Conservation (phyloP, 169 alveolate species). For the Eimeria falciformis region DNA sequence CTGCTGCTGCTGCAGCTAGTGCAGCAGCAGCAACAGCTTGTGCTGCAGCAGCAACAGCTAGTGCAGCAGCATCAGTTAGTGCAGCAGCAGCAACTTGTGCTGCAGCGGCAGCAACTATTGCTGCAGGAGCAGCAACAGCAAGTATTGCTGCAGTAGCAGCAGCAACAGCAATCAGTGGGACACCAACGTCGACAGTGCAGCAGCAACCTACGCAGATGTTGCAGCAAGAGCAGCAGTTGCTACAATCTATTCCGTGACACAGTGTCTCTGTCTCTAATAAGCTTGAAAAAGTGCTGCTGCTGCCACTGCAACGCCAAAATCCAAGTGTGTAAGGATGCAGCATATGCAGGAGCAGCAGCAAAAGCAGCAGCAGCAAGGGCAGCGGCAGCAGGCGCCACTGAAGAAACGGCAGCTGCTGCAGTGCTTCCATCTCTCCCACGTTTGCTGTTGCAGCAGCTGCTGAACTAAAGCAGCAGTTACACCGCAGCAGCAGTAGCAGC, state of each 20-base stretch:
- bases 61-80: slow-evolving; percentile 5
- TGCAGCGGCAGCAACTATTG: slow-evolving; percentile 6
- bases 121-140: not conserved
- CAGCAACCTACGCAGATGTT: not conserved
- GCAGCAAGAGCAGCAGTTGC: slow-evolving; percentile 7
- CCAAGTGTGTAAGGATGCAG: too few relatives aligned
- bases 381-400: slow-evolving; percentile 29
- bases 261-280: too few relatives aligned
- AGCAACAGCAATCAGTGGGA: slow-evolving; percentile 2
- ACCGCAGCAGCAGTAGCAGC: not conserved
- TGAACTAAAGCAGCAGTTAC: not conserved
- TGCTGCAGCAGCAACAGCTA: slow-evolving; percentile 1
- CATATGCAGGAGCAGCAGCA: slow-evolving; percentile 21
- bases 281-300: too few relatives aligned
- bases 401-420: not conserved
- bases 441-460: not conserved
- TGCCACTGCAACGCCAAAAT: too few relatives aligned
- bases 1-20: not conserved
- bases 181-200: not conserved
- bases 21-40: slow-evolving; percentile 9
- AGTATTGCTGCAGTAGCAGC: slow-evolving; percentile 16
- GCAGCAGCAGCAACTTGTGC: not conserved
- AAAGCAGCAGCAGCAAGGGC: not conserved
- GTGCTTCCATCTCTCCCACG: not conserved
- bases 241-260: too few relatives aligned